Conservation (phyloP, 352 stramenopile species). For the Phytophthora palmivora region DNA sequence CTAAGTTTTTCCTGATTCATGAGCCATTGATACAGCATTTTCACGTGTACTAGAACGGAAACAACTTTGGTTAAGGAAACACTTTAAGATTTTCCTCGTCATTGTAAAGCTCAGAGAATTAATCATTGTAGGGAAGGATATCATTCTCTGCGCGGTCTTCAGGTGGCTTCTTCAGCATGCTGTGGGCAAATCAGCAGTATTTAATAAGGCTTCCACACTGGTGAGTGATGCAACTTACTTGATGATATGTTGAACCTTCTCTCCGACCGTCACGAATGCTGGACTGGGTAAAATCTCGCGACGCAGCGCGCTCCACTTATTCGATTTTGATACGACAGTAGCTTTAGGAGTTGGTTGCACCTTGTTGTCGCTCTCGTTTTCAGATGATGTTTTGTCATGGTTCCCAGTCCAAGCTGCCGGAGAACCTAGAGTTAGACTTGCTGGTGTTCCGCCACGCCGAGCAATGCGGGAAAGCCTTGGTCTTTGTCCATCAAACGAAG, state of each 20-base stretch:
- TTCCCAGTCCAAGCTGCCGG: slow-evolving; percentile 4
- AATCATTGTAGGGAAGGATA: slow-evolving; percentile 38
- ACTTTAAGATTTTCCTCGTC: neutral
- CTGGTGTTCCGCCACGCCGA: slow-evolving; percentile 9
- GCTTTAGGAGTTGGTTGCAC: neutral
- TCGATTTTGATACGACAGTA: slow-evolving; percentile 9
- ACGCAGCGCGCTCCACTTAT: slow-evolving; percentile 41
- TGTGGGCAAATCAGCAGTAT: slow-evolving; percentile 17
- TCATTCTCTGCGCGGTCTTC: slow-evolving; percentile 75
- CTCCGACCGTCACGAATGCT: slow-evolving; percentile 64
- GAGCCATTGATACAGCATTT: slow-evolving; percentile 82
- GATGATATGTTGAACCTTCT: slow-evolving; percentile 75
- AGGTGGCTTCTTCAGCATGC: slow-evolving; percentile 65
- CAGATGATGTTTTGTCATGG: slow-evolving; percentile 5
- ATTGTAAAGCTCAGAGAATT: neutral
- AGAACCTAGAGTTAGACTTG: slow-evolving; percentile 4
- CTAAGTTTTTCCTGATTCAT: slow-evolving; percentile 91
- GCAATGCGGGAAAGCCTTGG: slow-evolving; percentile 21
- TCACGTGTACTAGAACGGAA: slow-evolving; percentile 46
- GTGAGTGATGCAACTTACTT: slow-evolving; percentile 39
- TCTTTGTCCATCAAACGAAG: slow-evolving; percentile 7
- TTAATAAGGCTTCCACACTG: neutral
- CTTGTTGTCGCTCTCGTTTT: slow-evolving; percentile 49
- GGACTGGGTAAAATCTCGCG: slow-evolving; percentile 53
- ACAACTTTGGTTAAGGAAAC: slow-evolving; percentile 12